phyloP scores from a whole-genome alignment of 371 early-diverging fungal species.

The Mortierella sp. region DNA sequence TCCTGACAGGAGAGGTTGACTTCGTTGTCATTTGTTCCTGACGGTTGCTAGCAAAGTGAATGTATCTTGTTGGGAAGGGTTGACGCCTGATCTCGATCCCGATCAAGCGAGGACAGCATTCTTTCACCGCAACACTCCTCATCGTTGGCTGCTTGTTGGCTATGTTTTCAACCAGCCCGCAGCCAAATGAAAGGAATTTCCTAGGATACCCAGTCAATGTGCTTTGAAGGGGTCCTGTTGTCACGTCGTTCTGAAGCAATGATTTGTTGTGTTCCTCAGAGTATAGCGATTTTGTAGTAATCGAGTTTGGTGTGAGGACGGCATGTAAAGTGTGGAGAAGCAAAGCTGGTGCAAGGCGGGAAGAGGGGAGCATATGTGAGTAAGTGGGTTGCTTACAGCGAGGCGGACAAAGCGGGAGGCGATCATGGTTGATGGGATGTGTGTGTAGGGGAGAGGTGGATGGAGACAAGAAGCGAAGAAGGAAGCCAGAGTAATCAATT shows the following conservation, averaged over 20 bases:
- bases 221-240: not conserved
- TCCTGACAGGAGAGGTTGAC: not conserved
- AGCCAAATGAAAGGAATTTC: not conserved
- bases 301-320: not conserved
- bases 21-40: not conserved
- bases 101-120: not conserved
- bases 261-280: not conserved
- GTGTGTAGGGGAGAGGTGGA: slow-evolving; percentile 7
- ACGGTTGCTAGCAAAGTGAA: not conserved
- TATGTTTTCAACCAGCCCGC: not conserved
- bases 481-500: not conserved
- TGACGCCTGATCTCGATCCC: not conserved
- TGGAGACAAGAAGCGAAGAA: slow-evolving; percentile 9
- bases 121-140: not conserved
- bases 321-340: not conserved
- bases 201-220: not conserved
- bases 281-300: not conserved
- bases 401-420: slow-evolving; percentile 45
- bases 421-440: slow-evolving; percentile 31
- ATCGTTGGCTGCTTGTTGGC: not conserved
- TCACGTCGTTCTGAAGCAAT: not conserved
- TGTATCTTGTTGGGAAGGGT: not conserved
- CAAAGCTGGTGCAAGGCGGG: not conserved
- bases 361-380: not conserved
- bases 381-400: slow-evolving; percentile 33